Conservation (phyloP, 2,329 filamentous ascomycete species). For the Sclerotinia minor region DNA sequence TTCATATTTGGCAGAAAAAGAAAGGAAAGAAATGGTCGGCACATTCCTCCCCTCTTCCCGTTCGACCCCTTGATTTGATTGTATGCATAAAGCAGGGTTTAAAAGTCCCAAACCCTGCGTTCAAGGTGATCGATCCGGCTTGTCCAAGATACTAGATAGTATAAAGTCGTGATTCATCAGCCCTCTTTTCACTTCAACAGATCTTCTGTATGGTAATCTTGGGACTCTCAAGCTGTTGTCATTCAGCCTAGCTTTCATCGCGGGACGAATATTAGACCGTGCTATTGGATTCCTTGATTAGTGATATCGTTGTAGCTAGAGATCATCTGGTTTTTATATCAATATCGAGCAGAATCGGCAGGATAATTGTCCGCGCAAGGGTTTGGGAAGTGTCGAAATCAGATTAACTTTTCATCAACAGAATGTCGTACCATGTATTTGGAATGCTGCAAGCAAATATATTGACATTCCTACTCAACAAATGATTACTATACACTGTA, state of each 20-base stretch:
- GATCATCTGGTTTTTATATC: too few relatives aligned
- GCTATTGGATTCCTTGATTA: too few relatives aligned
- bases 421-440: constrained; percentile 3
- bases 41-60: background rate
- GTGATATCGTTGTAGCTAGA: too few relatives aligned
- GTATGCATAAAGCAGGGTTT: constrained; percentile 11
- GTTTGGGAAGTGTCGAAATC: too few relatives aligned
- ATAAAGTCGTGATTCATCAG: background rate
- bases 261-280: too few relatives aligned
- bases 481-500: background rate
- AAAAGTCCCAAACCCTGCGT: background rate
- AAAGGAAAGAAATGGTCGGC: constrained; percentile 3
- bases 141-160: background rate
- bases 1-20: background rate
- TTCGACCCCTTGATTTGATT: constrained; percentile 7
- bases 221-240: too few relatives aligned
- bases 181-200: background rate
- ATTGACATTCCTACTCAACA: constrained; percentile 4
- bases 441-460: background rate
- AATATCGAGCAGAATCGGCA: too few relatives aligned
- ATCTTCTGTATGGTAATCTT: too few relatives aligned
- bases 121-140: background rate
- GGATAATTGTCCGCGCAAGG: too few relatives aligned
- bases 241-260: too few relatives aligned
- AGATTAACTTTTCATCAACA: background rate